phyloP scores from a whole-genome alignment of 306 rosid genomes.

The Calophaca sinica region DNA sequence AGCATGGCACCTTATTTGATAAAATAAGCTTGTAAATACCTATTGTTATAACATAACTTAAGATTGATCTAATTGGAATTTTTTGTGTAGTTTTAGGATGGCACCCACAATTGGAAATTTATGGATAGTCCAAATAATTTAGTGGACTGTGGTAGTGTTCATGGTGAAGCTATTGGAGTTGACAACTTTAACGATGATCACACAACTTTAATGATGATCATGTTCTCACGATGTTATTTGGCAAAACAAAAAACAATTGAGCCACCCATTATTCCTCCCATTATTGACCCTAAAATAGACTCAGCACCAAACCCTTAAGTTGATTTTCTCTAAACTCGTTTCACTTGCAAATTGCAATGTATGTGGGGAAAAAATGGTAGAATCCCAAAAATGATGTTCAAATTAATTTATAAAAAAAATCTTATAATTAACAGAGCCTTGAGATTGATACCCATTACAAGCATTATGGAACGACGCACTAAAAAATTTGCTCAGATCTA shows the following conservation, averaged over 20 bases:
- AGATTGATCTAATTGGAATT: too few relatives aligned
- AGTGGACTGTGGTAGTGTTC: too few relatives aligned
- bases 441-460: neutral
- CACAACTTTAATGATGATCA: too few relatives aligned
- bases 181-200: too few relatives aligned
- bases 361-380: neutral
- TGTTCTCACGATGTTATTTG: neutral
- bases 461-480: constrained; percentile 12
- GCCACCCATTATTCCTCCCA: too few relatives aligned
- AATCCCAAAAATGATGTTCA: neutral
- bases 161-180: too few relatives aligned
- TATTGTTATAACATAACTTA: too few relatives aligned
- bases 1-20: too few relatives aligned
- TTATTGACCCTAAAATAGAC: neutral
- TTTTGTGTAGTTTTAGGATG: too few relatives aligned
- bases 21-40: too few relatives aligned
- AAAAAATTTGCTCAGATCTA: constrained; percentile 6
- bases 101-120: too few relatives aligned
- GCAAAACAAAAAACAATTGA: neutral
- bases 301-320: neutral
- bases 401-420: neutral
- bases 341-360: neutral
- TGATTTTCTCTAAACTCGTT: neutral
- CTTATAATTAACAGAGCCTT: neutral
- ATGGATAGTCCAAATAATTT: too few relatives aligned